Base-by-base conservation (phyloP, 2,329 filamentous ascomycete species). In the Arthrocladium fulminans region DNA sequence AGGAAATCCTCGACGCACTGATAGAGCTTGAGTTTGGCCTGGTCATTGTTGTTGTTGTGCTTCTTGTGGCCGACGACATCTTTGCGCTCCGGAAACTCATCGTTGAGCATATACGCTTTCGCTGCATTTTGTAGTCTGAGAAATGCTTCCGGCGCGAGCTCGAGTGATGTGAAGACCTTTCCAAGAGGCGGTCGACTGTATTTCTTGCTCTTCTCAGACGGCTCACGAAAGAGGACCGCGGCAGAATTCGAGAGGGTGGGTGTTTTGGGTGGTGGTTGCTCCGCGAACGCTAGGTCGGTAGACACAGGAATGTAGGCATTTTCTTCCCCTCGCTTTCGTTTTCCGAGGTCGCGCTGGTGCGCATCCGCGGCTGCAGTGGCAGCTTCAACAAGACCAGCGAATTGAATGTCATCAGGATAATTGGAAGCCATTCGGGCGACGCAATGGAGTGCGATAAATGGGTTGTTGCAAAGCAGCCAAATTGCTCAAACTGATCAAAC, bases 171-270 rank as follows among this genome's bases (percentile, higher is more conserved):
- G 55, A 77, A 79, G 30, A 80, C 65, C 51, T 76, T 77, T 34
- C 74, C 76, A 67, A 79, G 77, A 3, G 76, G 73, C 17, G 75
- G 75, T 1, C 76, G 71, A 1, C 75, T 79, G 56, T 76, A 73
- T 56, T 79, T 79, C 59, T 76, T 76, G 44, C 71, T 69, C 27
- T 66, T 66, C 2, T 69, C 60, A 9, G 63, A 72, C 3, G 69
- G 67, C 38, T 70, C 67, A 10, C 75, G 68, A 54, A 77, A 78
- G 8, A 77, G 63, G 2, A 75, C 73, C 1, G 72, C 72, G 1
- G 74, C 70, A n/a, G 69, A 75, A 41, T 73, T 74, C 30, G 69
- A 68, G 19, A 72, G 66, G 25, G 71, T 71, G 39, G 71, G 68
- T 52, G 37, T 45, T 27, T 30, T 39, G 45, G 39, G 23, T 39